These are phyloP conservation scores for Aspergillus transmontanensis DNA, from an alignment of 2,329 filamentous ascomycete genomes.

Conservation along the genomic window DNA sequence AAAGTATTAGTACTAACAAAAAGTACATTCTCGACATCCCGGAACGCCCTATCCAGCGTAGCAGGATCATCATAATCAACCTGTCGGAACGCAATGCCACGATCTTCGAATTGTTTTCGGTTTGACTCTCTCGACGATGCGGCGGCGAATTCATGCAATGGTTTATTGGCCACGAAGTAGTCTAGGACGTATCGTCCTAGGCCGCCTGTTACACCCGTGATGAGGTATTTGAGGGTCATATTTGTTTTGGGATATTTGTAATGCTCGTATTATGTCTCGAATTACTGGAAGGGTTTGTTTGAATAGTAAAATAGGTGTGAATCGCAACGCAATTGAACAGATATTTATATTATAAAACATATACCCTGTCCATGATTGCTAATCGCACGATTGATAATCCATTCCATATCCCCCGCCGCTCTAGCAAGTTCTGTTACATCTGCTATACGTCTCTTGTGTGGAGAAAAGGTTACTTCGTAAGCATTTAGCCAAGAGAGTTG, in stretches of 20 bases:
- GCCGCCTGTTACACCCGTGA: conserved; percentile 42
- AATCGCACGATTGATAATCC: not conserved
- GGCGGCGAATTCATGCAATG: conserved; percentile 51
- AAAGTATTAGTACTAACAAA: conserved; percentile 59
- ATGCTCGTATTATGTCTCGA: too few species aligned
- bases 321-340: rapidly evolving
- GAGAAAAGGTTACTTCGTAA: not conserved
- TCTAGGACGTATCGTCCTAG: conserved; percentile 38
- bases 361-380: not conserved
- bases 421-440: not conserved
- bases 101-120: conserved; percentile 40
- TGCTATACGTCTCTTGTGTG: too few species aligned
- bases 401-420: not conserved
- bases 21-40: conserved; percentile 56
- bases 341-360: not conserved
- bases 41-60: conserved; percentile 52
- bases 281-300: not conserved
- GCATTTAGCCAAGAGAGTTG: not conserved
- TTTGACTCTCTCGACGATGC: conserved; percentile 51
- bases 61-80: conserved; percentile 55
- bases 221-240: conserved; percentile 41
- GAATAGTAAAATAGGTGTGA: not conserved
- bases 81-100: conserved; percentile 53
- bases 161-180: conserved; percentile 38
- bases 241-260: not conserved